Base-by-base conservation (phyloP, 768 basidiomycete genomes). In the Neoboletus magnificus region DNA sequence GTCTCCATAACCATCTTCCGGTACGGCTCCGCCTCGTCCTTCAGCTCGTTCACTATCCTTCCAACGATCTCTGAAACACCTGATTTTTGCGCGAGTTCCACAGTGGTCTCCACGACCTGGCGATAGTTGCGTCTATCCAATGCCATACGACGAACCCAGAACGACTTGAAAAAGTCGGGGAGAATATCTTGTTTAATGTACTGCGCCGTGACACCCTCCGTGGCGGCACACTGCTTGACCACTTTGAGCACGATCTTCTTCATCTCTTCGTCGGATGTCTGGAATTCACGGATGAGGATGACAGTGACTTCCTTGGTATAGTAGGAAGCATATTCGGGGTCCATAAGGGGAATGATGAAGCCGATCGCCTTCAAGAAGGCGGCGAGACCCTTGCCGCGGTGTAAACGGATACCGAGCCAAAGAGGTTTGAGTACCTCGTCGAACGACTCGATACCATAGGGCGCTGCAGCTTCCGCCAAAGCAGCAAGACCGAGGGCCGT, bases 1-100 rank as follows among this genome's bases (percentile, higher is more conserved):
- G 97, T 98, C 76, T 99, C 97, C 97, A 99, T 99, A 13, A 97
- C 94, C 97, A 99, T 99, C 82, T 98, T 98, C 61, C 94, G 79
- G 74, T 92, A 93, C 5, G 91, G 91, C 72, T 93, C 91, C 0
- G 71, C 70, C 35, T 76, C 76, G 48, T 77, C 77, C 71, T 85
- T 85, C 55, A 85, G 64, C 57, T 82, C 83, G 54, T 82, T 82
- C 43, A 87, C 86, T 60, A 89, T 81, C 54, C 86, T 74, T 7
- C 93, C 91, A 25, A 98, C 93, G 56, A 99, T 98, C 74, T 98
- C 96, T 9, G 95, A 83, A 1, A 98, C 97, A 12, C 97, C 97
- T 0, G 93, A 81, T 73, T 99, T 99, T 69, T 97, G 93, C 7
- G 97, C 97, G 36, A 99, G 83, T 75, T 98, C 97, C 54, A 98